Percentiles rank a stretch among this genome's conserved stretches.
Evolutionary conservation across 371 early-diverging fungal genomes (phyloP).

Genomic region (Catenaria anguillulae): DNA sequence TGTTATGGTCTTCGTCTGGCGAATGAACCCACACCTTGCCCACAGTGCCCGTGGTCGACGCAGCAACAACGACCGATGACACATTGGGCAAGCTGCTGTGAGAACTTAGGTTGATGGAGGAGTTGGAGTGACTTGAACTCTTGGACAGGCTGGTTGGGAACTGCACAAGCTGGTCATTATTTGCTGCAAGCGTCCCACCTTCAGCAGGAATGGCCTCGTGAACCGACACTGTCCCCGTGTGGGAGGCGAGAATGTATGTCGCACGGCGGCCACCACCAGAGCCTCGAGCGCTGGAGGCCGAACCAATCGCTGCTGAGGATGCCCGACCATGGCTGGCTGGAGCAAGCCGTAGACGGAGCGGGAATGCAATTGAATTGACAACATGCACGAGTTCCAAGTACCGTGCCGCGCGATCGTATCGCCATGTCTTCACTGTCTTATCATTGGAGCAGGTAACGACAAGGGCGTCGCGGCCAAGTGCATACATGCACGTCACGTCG

Average conservation of each 20-base stretch:
- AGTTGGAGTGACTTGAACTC: too few species aligned
- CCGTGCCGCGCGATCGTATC: background rate
- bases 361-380: background rate
- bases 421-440: slow-evolving; percentile 1
- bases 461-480: background rate
- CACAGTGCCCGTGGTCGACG: too few species aligned
- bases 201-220: background rate
- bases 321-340: background rate
- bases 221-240: background rate
- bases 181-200: too few species aligned
- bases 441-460: background rate
- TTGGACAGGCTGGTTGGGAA: too few species aligned
- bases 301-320: background rate
- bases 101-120: background rate
- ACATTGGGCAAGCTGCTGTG: background rate
- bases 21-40: background rate
- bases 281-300: too few species aligned
- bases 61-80: background rate
- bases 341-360: background rate
- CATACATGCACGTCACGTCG: background rate
- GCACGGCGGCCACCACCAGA: too few species aligned
- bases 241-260: background rate
- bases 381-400: background rate
- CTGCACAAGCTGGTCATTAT: too few species aligned
- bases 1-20: slow-evolving; percentile 3